Conservation (phyloP, 352 stramenopile genomes). For the Phytopythium aichiense region DNA sequence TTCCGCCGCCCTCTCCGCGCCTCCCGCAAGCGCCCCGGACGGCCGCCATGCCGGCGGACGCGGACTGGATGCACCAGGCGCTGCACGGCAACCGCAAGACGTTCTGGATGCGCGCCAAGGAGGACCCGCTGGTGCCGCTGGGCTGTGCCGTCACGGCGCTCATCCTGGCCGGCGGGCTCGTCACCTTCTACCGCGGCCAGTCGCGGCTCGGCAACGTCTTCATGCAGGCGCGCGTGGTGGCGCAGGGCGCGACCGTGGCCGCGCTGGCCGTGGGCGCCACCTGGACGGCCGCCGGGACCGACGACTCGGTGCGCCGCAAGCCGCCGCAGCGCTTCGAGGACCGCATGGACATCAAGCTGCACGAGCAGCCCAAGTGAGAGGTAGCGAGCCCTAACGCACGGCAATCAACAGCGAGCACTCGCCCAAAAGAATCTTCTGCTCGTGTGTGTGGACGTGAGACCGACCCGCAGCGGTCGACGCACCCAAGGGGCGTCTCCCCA, state of each 20-base stretch:
- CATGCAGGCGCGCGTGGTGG: conserved; percentile 77
- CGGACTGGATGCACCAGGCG: conserved; percentile 51
- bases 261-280: conserved; percentile 45
- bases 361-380: conserved; percentile 18
- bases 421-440: too few species aligned
- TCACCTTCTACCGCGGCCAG: conserved; percentile 66
- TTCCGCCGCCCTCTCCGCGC: background rate
- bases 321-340: conserved; percentile 53
- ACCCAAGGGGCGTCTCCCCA: too few species aligned
- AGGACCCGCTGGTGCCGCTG: conserved; percentile 75
- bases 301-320: background rate
- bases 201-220: conserved; percentile 79
- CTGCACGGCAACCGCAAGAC: conserved; percentile 53
- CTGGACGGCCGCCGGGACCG: background rate
- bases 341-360: conserved; percentile 62
- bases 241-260: conserved; percentile 66
- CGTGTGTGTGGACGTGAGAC: too few species aligned
- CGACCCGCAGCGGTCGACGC: too few species aligned
- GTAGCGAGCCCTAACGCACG: background rate
- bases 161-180: conserved; percentile 63
- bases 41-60: background rate
- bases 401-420: background rate
- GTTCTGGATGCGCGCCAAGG: conserved; percentile 54
- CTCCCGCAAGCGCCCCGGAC: too few species aligned
- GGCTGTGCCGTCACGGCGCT: conserved; percentile 59